These are phyloP conservation scores for Pseudogymnoascus sp. DNA, from an alignment of 2,329 filamentous ascomycete species.

Conservation along the genomic window DNA sequence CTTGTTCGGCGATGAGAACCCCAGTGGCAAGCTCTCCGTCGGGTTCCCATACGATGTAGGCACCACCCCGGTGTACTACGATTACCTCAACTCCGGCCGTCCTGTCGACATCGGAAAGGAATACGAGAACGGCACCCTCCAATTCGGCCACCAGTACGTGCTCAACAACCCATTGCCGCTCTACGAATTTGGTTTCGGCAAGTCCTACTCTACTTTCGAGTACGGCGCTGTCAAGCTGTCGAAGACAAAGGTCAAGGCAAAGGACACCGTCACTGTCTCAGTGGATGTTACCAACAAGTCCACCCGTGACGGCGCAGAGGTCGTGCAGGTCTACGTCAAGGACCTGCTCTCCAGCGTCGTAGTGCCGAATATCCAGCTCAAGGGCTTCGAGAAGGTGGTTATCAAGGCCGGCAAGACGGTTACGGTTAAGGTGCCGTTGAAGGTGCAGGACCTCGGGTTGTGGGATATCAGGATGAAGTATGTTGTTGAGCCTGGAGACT, in stretches of 20 bases:
- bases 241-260: slow-evolving; percentile 25
- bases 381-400: slow-evolving; percentile 62
- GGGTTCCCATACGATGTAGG: slow-evolving; percentile 60
- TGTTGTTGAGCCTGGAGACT: slow-evolving; percentile 64
- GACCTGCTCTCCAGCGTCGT: slow-evolving; percentile 46
- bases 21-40: slow-evolving; percentile 60
- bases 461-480: slow-evolving; percentile 66
- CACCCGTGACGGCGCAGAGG: slow-evolving; percentile 37
- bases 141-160: slow-evolving; percentile 82
- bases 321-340: slow-evolving; percentile 49
- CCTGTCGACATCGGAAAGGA: slow-evolving; percentile 64
- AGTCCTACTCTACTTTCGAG: slow-evolving; percentile 57
- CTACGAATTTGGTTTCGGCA: slow-evolving; percentile 79
- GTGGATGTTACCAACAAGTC: slow-evolving; percentile 54
- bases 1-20: slow-evolving; percentile 68
- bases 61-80: slow-evolving; percentile 61
- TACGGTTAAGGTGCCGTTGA: slow-evolving; percentile 49
- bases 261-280: slow-evolving; percentile 43
- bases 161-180: slow-evolving; percentile 68
- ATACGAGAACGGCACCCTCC: slow-evolving; percentile 65
- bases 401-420: slow-evolving; percentile 45
- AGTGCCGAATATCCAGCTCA: slow-evolving; percentile 57
- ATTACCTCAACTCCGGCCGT: slow-evolving; percentile 66
- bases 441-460: slow-evolving; percentile 59
- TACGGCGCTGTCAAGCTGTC: slow-evolving; percentile 42